Conservation (phyloP, 1,139 yeast genomes). For the Geotrichum histeridarum region DNA sequence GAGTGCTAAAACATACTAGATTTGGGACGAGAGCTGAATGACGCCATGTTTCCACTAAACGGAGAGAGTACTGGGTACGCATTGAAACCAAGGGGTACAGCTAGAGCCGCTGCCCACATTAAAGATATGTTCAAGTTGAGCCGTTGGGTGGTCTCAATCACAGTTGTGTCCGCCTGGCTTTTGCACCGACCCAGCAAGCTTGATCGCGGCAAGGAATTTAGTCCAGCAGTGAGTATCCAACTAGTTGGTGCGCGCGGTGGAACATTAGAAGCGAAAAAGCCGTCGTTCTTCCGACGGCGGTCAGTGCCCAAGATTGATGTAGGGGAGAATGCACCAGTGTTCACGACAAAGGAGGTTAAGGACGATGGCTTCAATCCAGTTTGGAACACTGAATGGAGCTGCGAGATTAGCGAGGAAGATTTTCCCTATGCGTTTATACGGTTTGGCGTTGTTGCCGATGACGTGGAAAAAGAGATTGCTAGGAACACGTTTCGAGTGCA, state of each 20-base stretch:
- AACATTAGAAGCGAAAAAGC: slow-evolving; percentile 1
- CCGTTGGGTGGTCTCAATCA: slow-evolving; percentile 35
- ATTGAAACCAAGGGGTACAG: slow-evolving; percentile 53
- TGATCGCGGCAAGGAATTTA: slow-evolving; percentile 43
- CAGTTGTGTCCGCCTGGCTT: slow-evolving; percentile 77
- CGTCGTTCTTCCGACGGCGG: slow-evolving; percentile 8
- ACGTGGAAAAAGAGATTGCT: slow-evolving; percentile 52
- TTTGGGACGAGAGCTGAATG: slow-evolving; percentile 82
- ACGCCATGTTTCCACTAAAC: slow-evolving; percentile 65
- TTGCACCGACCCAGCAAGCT: slow-evolving; percentile 60
- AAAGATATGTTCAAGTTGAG: too few species aligned
- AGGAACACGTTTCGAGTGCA: slow-evolving; percentile 47
- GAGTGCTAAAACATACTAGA: slow-evolving; percentile 39
- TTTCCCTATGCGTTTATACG: slow-evolving; percentile 49
- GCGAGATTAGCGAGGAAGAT: slow-evolving; percentile 42
- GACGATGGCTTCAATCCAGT: slow-evolving; percentile 82
- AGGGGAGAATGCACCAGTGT: slow-evolving; percentile 17
- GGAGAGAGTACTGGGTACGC: slow-evolving; percentile 61
- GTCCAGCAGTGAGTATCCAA: slow-evolving; percentile 58
- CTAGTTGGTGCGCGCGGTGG: slow-evolving; percentile 41
- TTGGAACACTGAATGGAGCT: slow-evolving; percentile 58
- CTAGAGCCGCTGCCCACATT: not conserved
- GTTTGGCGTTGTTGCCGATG: slow-evolving; percentile 40
- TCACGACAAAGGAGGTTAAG: slow-evolving; percentile 41
- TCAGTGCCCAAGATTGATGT: slow-evolving; percentile 18